Evolutionary conservation across 2,329 filamentous ascomycete genomes (phyloP).

Genomic region (Fusarium papillatum): DNA sequence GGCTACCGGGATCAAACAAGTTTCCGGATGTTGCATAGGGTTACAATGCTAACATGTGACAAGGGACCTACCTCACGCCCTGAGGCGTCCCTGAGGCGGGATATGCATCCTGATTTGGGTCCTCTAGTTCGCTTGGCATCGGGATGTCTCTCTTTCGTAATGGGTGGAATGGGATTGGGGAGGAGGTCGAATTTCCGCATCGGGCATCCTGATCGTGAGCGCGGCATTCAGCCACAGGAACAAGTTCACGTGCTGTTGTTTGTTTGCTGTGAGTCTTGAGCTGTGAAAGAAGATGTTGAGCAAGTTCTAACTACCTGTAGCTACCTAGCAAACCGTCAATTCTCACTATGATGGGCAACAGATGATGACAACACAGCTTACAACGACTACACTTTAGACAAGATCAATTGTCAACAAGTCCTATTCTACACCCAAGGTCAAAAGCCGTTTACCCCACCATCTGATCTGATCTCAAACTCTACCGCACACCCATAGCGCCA

Average conservation of each 20-base stretch:
- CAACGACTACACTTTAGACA: not conserved
- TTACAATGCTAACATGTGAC: not conserved
- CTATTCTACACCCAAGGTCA: not conserved
- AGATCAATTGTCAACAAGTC: not conserved
- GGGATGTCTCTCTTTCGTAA: conserved; percentile 1
- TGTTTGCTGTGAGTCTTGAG: not conserved
- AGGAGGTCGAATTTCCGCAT: conserved; percentile 25
- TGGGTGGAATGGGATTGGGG: not conserved
- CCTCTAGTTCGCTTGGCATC: not conserved
- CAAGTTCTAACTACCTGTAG: not conserved
- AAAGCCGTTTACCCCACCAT: conserved; percentile 20
- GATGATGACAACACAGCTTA: not conserved
- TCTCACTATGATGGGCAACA: not conserved
- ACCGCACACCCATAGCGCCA: conserved; percentile 15
- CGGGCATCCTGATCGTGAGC: conserved; percentile 36
- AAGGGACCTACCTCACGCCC: not conserved
- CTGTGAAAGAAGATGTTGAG: not conserved
- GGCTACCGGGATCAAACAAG: conserved; percentile 20
- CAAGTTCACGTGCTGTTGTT: not conserved
- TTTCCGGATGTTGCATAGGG: not conserved
- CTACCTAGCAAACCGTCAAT: not conserved
- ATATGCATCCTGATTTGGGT: not conserved
- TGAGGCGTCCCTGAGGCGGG: not conserved
- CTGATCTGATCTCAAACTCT: conserved; percentile 11
- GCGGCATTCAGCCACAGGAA: conserved; percentile 12